Percentiles rank a stretch among this genome's conserved stretches.
Conservation (phyloP, 345 rosid genomes). For the Xanthoceras sorbifolium region DNA sequence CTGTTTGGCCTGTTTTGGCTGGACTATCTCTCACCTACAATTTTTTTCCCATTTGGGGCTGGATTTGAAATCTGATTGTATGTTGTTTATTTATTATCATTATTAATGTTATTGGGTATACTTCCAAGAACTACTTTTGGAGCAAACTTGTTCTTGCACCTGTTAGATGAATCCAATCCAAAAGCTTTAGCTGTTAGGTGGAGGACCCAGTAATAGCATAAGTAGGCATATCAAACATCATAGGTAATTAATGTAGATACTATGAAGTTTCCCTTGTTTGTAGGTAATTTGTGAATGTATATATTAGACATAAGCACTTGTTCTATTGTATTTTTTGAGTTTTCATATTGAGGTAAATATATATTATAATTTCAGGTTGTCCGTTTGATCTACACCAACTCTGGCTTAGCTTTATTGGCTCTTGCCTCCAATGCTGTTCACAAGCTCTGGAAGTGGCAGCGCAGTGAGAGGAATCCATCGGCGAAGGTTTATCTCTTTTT, state of each 20-base stretch:
- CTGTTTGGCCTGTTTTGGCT: not conserved
- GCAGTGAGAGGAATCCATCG: slow-evolving; percentile 51
- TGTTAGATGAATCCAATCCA: too few relatives aligned
- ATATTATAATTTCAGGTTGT: slow-evolving; percentile 42
- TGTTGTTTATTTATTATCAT: too few relatives aligned
- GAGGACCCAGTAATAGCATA: not conserved
- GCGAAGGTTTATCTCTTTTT: slow-evolving; percentile 48
- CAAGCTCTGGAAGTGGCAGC: slow-evolving; percentile 77
- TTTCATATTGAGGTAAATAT: slow-evolving; percentile 9
- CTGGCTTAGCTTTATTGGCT: slow-evolving; percentile 60
- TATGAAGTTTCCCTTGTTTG: not conserved
- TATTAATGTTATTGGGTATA: not conserved
- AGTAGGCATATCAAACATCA: not conserved
- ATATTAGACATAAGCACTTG: not conserved
- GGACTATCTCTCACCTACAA: not conserved
- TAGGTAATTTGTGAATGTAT: not conserved
- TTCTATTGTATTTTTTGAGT: not conserved
- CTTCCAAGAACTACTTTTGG: not conserved
- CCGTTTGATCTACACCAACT: slow-evolving; percentile 56
- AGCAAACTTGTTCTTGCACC: not conserved
- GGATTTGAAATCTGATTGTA: too few relatives aligned
- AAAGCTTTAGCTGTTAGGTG: not conserved
- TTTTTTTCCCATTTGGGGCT: too few relatives aligned
- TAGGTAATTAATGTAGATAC: not conserved
- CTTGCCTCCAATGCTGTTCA: slow-evolving; percentile 62